These are phyloP conservation scores for Leccinum olivaceopallidum DNA, from an alignment of 768 basidiomycete species.

Conservation along the genomic window DNA sequence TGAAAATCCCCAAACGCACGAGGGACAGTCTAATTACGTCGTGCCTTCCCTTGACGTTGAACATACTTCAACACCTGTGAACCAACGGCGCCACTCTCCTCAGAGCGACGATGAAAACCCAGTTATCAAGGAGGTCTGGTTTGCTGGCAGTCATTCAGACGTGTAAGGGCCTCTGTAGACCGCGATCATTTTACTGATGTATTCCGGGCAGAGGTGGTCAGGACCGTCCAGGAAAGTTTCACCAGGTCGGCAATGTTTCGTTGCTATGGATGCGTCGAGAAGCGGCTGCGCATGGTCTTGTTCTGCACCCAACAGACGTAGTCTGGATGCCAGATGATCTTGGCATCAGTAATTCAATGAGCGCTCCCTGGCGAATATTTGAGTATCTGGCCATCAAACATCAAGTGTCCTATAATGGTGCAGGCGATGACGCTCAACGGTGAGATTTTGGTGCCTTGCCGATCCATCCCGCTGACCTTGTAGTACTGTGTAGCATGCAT, in stretches of 20 bases:
- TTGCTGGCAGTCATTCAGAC: background rate
- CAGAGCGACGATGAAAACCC: background rate
- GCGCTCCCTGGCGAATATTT: background rate
- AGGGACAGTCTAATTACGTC: background rate
- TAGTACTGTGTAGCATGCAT: background rate
- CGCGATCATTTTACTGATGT: background rate
- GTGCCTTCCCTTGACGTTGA: background rate
- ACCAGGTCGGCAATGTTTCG: background rate
- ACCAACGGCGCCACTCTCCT: background rate
- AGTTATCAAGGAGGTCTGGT: background rate
- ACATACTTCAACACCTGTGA: fast-evolving
- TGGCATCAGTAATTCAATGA: background rate
- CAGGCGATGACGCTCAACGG: background rate
- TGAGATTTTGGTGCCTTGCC: background rate
- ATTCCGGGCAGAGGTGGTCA: background rate
- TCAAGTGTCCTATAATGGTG: background rate
- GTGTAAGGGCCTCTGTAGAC: background rate
- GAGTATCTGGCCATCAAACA: background rate
- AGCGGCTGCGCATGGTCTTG: background rate
- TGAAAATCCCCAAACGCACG: background rate
- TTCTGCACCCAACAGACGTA: background rate
- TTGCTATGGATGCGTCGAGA: background rate
- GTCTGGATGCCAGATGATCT: background rate
- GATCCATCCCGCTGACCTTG: background rate
- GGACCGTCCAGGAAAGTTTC: background rate